phyloP scores from a whole-genome alignment of 2,329 filamentous ascomycete species.

The Stachybotrys chlorohalonatus region DNA sequence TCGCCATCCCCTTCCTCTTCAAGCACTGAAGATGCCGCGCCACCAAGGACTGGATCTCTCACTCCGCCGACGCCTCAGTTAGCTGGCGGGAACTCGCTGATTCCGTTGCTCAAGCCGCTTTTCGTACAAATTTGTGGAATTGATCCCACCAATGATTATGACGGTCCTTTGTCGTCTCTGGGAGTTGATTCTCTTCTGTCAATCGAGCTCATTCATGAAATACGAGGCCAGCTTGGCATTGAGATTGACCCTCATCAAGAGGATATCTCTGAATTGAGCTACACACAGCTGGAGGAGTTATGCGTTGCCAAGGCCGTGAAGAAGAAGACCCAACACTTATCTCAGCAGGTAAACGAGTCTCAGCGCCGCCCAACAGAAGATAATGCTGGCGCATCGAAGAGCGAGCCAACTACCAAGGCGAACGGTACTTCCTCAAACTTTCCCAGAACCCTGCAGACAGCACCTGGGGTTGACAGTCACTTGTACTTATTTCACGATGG shows the following conservation, averaged over 20 bases:
- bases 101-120: constrained; percentile 5
- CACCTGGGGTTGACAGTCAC: not conserved
- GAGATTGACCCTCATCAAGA: constrained; percentile 6
- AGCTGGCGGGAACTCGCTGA: not conserved
- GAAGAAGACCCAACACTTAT: not conserved
- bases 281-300: not conserved
- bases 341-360: not conserved
- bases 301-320: not conserved
- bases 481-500: constrained; percentile 19
- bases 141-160: constrained; percentile 7
- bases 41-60: not conserved
- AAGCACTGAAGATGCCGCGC: not conserved
- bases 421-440: not conserved
- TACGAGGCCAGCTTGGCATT: constrained; percentile 11
- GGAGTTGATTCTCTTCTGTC: constrained; percentile 17
- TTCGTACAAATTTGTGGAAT: constrained; percentile 14
- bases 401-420: not conserved
- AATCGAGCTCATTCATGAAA: constrained; percentile 12
- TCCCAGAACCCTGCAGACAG: not conserved
- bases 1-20: not conserved
- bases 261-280: constrained; percentile 1
- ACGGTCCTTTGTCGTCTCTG: constrained; percentile 6
- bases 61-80: not conserved
- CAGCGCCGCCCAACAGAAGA: not conserved
- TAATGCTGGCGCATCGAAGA: not conserved